Evolutionary conservation across 163 green algal genomes (phyloP), one percentile per base, ranked within the genome.

Genomic region (Botryococcus braunii): DNA sequence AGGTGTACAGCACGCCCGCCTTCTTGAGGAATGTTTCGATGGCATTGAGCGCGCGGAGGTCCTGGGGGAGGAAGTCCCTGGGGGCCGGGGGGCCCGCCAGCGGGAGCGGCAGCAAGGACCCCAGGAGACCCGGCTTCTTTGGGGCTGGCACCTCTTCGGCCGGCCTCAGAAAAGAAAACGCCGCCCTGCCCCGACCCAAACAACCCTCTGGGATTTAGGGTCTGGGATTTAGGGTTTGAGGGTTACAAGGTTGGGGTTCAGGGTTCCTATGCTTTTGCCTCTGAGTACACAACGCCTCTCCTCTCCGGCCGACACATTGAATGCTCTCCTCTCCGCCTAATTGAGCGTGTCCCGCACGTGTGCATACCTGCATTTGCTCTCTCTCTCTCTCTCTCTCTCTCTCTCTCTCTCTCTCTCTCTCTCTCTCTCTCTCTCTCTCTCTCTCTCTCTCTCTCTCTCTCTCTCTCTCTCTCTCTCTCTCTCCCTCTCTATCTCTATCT

Each of bases 101-200:
- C 11, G 25, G 27, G 11, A 76, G 27, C 5, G 29, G 39, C 34
- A 34, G 37, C 47, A 76, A 59, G 31, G 64, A 31, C 46, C 70
- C 56, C 35, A 68, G 21, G 23, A 64, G 57, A 7, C 59, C 35
- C 34, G 29, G 7, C 46, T 47, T 17, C 7, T 57, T 64, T 13
- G 60, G 55, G 43, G 47, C 36, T 38, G 62, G n/a, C 34, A 36
- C 49, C 34, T 68, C 41, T 62, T 23, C 41, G 43, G 55, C 58
- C 5, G 66, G 48, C 38, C 79, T 78, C 48, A 71, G 48, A 68
- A 85, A 85, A 2, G 38, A 62, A 57, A 85, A 85, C 3, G 78
- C 78, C 27, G 74, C 76, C 66, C 57, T 74, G 68, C 60, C 65
- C 0, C 40, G 25, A 56, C 7, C 4, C 66, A 34, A 34, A n/a